Evolutionary conservation across 1,284 basidiomycete genomes (phyloP).

Genomic region (Peniophora sp.): DNA sequence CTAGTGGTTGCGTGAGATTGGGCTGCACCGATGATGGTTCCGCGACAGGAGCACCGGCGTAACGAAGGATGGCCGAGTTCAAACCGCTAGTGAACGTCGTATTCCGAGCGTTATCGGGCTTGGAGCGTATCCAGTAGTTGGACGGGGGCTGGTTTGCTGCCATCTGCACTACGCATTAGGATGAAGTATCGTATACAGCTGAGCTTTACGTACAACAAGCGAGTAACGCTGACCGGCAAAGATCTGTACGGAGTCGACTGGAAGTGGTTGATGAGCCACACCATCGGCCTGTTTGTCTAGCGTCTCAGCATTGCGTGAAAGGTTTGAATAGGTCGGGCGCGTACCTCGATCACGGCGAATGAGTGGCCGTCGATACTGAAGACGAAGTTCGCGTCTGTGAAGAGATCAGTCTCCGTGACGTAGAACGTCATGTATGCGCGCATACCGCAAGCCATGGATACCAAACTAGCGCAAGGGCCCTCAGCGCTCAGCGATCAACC

Average conservation of each 20-base stretch:
- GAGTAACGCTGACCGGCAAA: constrained; percentile 17
- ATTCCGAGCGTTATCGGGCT: not conserved
- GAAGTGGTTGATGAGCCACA: constrained; percentile 26
- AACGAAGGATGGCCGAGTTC: constrained; percentile 50
- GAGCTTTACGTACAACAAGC: not conserved
- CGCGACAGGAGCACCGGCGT: constrained; percentile 30
- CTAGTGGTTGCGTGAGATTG: constrained; percentile 21
- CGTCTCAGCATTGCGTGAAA: no score
- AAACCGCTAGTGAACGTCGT: constrained; percentile 23
- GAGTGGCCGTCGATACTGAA: constrained; percentile 34
- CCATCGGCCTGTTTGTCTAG: constrained; percentile 28
- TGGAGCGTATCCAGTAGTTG: constrained; percentile 34
- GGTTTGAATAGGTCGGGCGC: constrained; percentile 18
- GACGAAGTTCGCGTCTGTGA: constrained; percentile 20
- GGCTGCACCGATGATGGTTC: constrained; percentile 26
- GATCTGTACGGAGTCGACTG: constrained; percentile 31
- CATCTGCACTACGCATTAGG: constrained; percentile 27
- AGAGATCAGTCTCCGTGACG: no score
- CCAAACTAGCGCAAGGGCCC: constrained; percentile 28
- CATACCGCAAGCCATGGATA: constrained; percentile 24
- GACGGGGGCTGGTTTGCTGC: constrained; percentile 20
- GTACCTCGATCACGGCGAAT: constrained; percentile 39
- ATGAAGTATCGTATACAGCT: not conserved
- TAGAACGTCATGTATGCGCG: no score
- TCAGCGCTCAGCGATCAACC: not conserved